Evolutionary conservation across 192 early-diverging fungal genomes (phyloP).

Genomic region (Allomyces arbusculus): DNA sequence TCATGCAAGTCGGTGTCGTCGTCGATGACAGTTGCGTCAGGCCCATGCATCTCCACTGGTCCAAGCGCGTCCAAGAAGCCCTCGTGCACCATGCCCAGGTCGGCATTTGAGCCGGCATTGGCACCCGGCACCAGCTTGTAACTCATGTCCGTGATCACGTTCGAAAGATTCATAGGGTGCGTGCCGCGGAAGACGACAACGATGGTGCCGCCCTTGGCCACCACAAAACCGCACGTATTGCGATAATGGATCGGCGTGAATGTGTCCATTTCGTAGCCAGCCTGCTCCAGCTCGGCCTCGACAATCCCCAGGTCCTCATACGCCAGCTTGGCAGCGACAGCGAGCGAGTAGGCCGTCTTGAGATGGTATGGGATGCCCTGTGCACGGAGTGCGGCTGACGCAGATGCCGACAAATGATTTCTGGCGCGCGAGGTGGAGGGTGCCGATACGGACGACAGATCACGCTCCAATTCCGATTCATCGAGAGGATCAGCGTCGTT

Average conservation of each 20-base stretch:
- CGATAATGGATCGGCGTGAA: neutral
- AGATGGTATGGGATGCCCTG: neutral
- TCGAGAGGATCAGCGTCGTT: neutral
- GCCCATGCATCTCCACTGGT: neutral
- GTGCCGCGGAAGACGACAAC: neutral
- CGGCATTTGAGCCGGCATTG: neutral
- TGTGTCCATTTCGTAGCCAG: neutral
- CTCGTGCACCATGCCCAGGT: neutral
- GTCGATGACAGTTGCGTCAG: no score
- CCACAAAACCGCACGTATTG: neutral
- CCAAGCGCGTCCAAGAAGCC: neutral
- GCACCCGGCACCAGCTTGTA: neutral
- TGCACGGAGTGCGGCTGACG: neutral
- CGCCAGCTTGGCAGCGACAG: neutral
- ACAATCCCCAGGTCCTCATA: neutral
- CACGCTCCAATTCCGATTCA: no score
- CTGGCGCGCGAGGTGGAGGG: no score
- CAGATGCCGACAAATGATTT: neutral
- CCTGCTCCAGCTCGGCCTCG: neutral
- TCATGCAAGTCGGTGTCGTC: neutral
- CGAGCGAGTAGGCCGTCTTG: neutral
- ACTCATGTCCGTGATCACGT: neutral
- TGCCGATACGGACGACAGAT: no score
- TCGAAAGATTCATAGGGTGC: neutral
- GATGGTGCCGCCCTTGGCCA: neutral